Evolutionary conservation across 2,329 filamentous ascomycete genomes (phyloP).

Genomic region (Bimuria novae-zelandiae): DNA sequence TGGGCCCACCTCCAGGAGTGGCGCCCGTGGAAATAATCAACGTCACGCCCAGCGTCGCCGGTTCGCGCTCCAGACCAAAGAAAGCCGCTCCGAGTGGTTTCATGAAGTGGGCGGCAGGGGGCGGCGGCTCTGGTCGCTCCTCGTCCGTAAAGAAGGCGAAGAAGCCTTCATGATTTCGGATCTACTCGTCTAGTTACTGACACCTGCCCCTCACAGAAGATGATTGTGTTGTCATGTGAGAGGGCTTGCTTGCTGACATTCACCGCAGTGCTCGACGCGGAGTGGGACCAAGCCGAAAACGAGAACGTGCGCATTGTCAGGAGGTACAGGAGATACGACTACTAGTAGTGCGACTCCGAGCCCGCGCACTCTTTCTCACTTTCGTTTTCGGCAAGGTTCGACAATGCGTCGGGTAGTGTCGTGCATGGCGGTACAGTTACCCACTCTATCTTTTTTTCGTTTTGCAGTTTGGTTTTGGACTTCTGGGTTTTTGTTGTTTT

Average conservation of each 20-base stretch:
- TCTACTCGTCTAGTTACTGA: constrained; percentile 10
- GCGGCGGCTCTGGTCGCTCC: constrained; percentile 8
- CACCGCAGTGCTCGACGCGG: constrained; percentile 12
- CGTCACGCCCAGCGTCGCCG: constrained; percentile 1
- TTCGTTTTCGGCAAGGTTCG: not conserved
- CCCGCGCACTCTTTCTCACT: not conserved
- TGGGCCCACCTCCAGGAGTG: not conserved
- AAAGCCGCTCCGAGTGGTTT: constrained; percentile 6
- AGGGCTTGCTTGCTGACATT: constrained; percentile 14
- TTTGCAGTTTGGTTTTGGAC: constrained; percentile 6
- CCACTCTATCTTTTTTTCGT: not conserved
- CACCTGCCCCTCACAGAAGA: constrained; percentile 1
- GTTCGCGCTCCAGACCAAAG: not conserved
- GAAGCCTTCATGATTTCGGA: constrained; percentile 2
- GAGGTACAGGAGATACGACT: constrained; percentile 11
- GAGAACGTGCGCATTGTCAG: constrained; percentile 12
- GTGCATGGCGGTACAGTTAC: not conserved
- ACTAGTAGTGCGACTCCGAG: not conserved
- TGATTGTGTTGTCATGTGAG: constrained; percentile 14
- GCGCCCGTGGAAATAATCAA: not conserved
- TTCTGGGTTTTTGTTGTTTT: constrained; percentile 29
- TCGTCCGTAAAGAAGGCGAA: constrained; percentile 10
- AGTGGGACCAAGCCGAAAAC: constrained; percentile 10
- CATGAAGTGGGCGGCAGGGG: constrained; percentile 17
- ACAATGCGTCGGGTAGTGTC: constrained; percentile 3